phyloP scores from a whole-genome alignment of 1,284 basidiomycete species.

The Ustilago shanxiensis region DNA sequence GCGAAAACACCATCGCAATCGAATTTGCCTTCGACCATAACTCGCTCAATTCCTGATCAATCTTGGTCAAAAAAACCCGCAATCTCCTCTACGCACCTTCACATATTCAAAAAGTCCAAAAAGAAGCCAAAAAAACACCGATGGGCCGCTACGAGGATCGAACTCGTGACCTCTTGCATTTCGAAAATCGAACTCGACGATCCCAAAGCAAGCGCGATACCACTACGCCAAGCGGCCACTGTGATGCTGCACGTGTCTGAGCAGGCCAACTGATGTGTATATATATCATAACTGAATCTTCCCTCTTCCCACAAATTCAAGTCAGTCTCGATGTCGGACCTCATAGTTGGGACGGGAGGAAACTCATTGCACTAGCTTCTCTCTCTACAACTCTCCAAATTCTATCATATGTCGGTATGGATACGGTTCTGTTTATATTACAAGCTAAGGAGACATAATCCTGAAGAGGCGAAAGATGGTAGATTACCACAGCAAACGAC shows the following conservation, averaged over 20 bases:
- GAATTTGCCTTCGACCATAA: background rate
- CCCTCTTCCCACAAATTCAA: background rate
- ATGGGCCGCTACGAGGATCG: conserved; percentile 58
- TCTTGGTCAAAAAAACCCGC: background rate
- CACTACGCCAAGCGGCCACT: conserved; percentile 57
- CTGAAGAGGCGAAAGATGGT: background rate
- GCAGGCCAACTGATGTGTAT: background rate
- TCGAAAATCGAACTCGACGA: background rate
- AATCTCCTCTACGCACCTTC: too few relatives aligned
- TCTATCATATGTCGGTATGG: too few relatives aligned
- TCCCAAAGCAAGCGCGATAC: conserved; percentile 59
- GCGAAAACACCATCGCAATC: background rate
- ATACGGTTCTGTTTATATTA: background rate
- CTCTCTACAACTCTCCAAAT: too few relatives aligned
- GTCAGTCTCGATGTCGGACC: too few relatives aligned
- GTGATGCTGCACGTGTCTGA: conserved; percentile 7
- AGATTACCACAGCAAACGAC: conserved; percentile 53
- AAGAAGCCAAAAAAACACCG: too few relatives aligned
- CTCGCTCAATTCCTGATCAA: background rate
- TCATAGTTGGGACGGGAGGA: too few relatives aligned
- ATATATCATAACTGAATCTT: conserved; percentile 5
- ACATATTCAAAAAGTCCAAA: too few relatives aligned
- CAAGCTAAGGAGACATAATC: background rate
- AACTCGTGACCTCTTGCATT: conserved; percentile 60
- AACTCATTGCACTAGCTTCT: too few relatives aligned